Base-by-base conservation (phyloP, 495 filamentous ascomycete genomes). In the Penicillium cosmopolitanum region DNA sequence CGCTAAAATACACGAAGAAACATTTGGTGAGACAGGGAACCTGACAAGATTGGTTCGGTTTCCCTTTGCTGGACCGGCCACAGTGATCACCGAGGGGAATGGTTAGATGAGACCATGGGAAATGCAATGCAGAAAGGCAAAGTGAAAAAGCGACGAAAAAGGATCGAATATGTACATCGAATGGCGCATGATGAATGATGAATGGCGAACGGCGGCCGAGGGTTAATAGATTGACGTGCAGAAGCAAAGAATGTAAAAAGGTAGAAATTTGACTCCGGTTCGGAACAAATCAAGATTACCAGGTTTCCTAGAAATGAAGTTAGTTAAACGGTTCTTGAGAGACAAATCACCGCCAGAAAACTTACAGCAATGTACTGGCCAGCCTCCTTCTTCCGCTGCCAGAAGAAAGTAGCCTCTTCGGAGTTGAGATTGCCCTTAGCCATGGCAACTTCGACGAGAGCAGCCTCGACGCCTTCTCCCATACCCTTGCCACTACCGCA, bases 401-500 rank as follows among this genome's bases (percentile, higher is more conserved):
- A 94, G 68, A 93, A 96, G 53, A 84, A 75, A 71, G 81, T 78
- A 0, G 91, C 91, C 69, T 92, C 90, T 31, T 90, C 84, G 33
- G 77, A 69, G 62, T 88, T 86, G 21, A 95, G 72, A 60, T 89
- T 89, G 5, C 90, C 92, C 80, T 90, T 93, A 43, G 82, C 77
- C 84, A 92, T 90, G 25, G 89, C 88, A 4, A 92, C 89, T 62
- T 94, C 89, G 19, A 93, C 77, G 15, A 96, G 79, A 2, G 91
- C 89, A 53, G 83, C 79, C 73, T 97, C 91, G 0, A 98, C 95
- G 15, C 95, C 96, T 70, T 98, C 95, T 42, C 95, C 95, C 95
- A 98, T 98, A 6, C 95, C 95, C 78, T 92, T 90, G 58, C 85
- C 89, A 67, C 89, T 93, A 18, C 95, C 95, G 66, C 96, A 98